A percentile compares a stretch with the other conserved stretches of the same genome.
Conservation (phyloP, 2,329 filamentous ascomycete species). For the Penicillium sp. region DNA sequence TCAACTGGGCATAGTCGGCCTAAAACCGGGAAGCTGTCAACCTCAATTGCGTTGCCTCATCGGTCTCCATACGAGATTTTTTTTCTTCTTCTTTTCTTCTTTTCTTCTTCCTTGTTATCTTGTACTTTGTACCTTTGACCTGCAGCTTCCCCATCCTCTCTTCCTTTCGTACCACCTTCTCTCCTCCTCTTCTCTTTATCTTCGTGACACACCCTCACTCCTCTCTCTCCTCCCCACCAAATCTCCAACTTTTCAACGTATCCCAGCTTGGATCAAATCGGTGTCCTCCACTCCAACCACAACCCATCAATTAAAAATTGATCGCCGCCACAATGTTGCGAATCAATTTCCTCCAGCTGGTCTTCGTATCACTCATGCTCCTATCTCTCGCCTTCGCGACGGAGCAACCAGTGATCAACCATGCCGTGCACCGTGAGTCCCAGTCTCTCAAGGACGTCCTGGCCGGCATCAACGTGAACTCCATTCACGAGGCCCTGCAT, state of each 20-base stretch:
- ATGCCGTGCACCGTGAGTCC: constrained; percentile 28
- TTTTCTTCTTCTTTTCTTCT: constrained; percentile 8
- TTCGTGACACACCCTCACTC: neutral
- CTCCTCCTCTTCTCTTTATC: neutral
- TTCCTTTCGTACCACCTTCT: constrained; percentile 7
- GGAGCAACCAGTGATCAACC: constrained; percentile 25
- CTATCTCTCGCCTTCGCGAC: constrained; percentile 35
- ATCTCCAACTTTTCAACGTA: neutral
- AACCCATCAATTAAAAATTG: neutral
- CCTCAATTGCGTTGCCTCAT: constrained; percentile 11
- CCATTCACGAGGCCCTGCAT: constrained; percentile 71
- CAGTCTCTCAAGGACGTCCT: constrained; percentile 62
- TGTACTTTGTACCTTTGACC: constrained; percentile 4
- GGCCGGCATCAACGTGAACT: constrained; percentile 62
- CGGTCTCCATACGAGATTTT: neutral
- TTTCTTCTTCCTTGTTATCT: constrained; percentile 1
- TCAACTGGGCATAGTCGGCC: constrained; percentile 4
- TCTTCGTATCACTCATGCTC: constrained; percentile 36
- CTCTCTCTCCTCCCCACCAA: neutral
- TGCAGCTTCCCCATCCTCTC: neutral
- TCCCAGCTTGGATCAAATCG: neutral
- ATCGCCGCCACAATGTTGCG: constrained; percentile 27
- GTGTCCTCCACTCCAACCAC: constrained; percentile 4
- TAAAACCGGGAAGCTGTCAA: constrained; percentile 19
- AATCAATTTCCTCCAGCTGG: constrained; percentile 32